Base-by-base conservation (phyloP, 257 asterid species). In the Schizonepeta tenuifolia region DNA sequence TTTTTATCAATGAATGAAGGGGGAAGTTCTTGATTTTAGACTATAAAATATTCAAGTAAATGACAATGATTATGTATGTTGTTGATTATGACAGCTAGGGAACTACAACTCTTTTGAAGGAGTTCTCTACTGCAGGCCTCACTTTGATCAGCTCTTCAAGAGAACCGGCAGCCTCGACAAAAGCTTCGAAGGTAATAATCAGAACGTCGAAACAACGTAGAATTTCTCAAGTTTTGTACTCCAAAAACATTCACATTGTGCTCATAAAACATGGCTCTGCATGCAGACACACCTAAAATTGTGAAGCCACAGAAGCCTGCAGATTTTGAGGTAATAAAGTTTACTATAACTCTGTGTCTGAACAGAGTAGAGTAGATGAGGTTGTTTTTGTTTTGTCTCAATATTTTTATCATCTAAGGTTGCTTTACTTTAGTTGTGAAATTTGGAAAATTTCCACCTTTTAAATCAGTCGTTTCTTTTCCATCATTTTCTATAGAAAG, bases 41-140 rank as follows among this genome's bases (percentile, higher is more conserved):
- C 2, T 24, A 24, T 24, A 24, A 9, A 38, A 61, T n/a, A 59
- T 14, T 9, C 46, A 1, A 15, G 20, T 51, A 43, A 2, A 51
- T 74, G 57, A 38, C 68, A 51, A 26, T 38, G n/a, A 40, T 40
- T 40, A 43, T 40, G 31, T 46, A 59, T 31, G 0, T 31, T 31
- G 5, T 67, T 33, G 44, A 9, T 38, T 9, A 67, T 65, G 69
- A 61, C 96, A 91, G 98, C 85, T 91, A 38, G 96, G 87, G 15
- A 94, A 94, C 80, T 91, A 88, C 90, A 94, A 94, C 80, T 94
- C 99, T 67, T 91, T 94, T 58, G 99, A 94, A 81, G 99, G 99
- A 78, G 97, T 91, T 71, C 92, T 91, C 4, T 94, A 94, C 67
- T 94, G 99, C 83, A 91, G 99, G 83, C 99, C 99, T 61, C 99